These are phyloP conservation scores for Suhomyces terraborum DNA, from an alignment of 1,139 yeast species.

Conservation along the genomic window DNA sequence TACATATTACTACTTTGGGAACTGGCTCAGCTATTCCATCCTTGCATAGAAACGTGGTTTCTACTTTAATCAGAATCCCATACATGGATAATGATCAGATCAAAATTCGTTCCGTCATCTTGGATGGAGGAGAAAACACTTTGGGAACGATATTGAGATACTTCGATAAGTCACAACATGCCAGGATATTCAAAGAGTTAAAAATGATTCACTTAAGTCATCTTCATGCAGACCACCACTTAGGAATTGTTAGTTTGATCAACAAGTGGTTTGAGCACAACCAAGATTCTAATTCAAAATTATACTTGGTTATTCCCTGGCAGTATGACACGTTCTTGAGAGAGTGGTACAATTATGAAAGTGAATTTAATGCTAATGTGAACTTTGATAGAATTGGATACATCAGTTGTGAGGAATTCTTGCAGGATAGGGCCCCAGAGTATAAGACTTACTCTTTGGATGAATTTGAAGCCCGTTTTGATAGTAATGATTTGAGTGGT, in stretches of 20 bases:
- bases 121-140: conserved; percentile 96
- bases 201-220: conserved; percentile 76
- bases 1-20: conserved; percentile 79
- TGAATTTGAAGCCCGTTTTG: conserved; percentile 36
- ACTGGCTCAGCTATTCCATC: conserved; percentile 95
- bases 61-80: conserved; percentile 75
- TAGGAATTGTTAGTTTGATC: conserved; percentile 75
- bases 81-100: conserved; percentile 30
- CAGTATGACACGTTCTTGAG: conserved; percentile 64
- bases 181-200: conserved; percentile 53
- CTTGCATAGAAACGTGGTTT: conserved; percentile 78
- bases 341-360: conserved; percentile 71
- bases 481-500: conserved; percentile 21
- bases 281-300: conserved; percentile 30
- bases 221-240: conserved; percentile 95
- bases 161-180: conserved; percentile 47
- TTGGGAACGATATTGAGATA: conserved; percentile 69
- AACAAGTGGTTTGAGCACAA: conserved; percentile 61
- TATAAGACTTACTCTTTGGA: conserved; percentile 31
- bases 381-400: conserved; percentile 50
- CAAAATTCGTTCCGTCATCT: conserved; percentile 49
- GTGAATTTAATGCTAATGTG: conserved; percentile 26
- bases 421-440: conserved; percentile 30
- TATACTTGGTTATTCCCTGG: conserved; percentile 74
- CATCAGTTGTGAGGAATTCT: conserved; percentile 69